phyloP scores from a whole-genome alignment of 345 rosid genomes.

The Camelina hispida region DNA sequence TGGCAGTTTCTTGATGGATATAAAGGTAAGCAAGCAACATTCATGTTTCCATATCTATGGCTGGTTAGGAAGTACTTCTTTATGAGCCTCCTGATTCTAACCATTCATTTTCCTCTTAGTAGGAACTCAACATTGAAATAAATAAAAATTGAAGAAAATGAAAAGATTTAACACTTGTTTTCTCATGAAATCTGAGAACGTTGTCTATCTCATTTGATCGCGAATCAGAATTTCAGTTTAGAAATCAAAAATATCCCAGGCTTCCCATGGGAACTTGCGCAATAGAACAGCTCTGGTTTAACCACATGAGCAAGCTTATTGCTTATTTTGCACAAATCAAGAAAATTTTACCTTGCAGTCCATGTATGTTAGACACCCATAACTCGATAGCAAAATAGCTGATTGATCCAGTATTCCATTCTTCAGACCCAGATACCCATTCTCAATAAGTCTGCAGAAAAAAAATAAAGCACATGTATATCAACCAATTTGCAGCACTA shows the following conservation, averaged over 20 bases:
- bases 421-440: conserved; percentile 82
- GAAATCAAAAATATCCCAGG: conserved; percentile 4
- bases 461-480: conserved; percentile 32
- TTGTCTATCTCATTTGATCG: conserved; percentile 6
- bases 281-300: conserved; percentile 23
- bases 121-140: conserved; percentile 1
- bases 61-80: not conserved
- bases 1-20: conserved; percentile 37
- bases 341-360: conserved; percentile 81
- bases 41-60: conserved; percentile 23
- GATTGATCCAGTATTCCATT: conserved; percentile 98
- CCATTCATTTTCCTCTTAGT: not conserved
- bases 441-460: conserved; percentile 80
- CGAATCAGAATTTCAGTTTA: conserved; percentile 13
- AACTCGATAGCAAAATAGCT: conserved; percentile 82
- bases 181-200: conserved; percentile 1
- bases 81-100: not conserved
- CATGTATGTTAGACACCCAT: conserved; percentile 84
- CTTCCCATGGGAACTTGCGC: conserved; percentile 16
- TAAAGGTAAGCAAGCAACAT: conserved; percentile 27
- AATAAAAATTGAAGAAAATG: conserved; percentile 5
- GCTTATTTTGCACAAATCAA: conserved; percentile 5
- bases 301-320: conserved; percentile 25
- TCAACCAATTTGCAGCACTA: conserved; percentile 26
- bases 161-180: not conserved